These are phyloP conservation scores for Penicillium sp. DNA, from an alignment of 2,329 filamentous ascomycete genomes.

Conservation along the genomic window DNA sequence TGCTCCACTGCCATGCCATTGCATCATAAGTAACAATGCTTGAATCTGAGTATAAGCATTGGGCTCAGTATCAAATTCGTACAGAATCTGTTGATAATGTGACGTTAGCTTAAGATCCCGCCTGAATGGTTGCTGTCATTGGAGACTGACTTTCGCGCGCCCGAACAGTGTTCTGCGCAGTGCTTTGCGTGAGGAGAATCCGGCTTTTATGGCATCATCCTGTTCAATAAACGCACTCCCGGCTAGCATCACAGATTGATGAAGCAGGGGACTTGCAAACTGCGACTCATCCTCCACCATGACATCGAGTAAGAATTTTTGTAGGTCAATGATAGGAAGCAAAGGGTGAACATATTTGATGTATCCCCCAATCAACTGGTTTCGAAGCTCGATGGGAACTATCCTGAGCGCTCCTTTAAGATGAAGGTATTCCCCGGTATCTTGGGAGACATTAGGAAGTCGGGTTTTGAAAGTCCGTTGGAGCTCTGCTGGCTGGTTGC, in stretches of 20 bases:
- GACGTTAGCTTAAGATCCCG: background rate
- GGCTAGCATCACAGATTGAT: constrained; percentile 16
- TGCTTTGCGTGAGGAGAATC: constrained; percentile 7
- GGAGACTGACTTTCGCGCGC: constrained; percentile 7
- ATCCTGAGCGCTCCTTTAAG: constrained; percentile 7
- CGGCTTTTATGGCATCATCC: constrained; percentile 2
- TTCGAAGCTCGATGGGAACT: constrained; percentile 4
- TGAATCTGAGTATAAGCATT: constrained; percentile 14
- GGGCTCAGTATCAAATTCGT: constrained; percentile 15
- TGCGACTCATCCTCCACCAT: constrained; percentile 8
- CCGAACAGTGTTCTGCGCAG: constrained; percentile 9
- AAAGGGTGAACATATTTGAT: constrained; percentile 16
- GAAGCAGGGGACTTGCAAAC: constrained; percentile 10
- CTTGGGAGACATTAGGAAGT: constrained; percentile 2
- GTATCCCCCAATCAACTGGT: constrained; percentile 8
- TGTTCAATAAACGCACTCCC: constrained; percentile 14
- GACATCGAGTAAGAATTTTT: constrained; percentile 6
- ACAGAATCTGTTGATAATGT: constrained; percentile 2
- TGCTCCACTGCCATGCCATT: constrained; percentile 12
- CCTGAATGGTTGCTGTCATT: no score
- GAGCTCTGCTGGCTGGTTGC: background rate
- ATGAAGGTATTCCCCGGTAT: constrained; percentile 1
- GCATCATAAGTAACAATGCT: constrained; percentile 14
- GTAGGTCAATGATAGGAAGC: constrained; percentile 9
- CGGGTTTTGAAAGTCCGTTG: background rate